Evolutionary conservation across 371 early-diverging fungal genomes (phyloP).

Genomic region (Spraguea lophii): DNA sequence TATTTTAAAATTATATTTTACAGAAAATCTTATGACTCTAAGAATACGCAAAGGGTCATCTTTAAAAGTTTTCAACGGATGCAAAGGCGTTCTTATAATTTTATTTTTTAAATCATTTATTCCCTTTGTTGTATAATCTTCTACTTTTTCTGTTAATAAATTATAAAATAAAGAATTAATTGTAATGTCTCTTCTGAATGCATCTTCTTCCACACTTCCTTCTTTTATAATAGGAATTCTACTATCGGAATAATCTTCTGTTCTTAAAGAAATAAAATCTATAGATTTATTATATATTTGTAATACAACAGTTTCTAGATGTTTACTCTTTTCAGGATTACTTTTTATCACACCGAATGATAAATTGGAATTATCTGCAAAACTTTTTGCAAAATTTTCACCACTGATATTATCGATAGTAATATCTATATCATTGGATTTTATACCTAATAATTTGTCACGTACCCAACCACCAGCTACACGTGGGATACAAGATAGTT

Average conservation of each 20-base stretch:
- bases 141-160: slow-evolving; percentile 60
- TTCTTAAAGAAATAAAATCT: slow-evolving; percentile 84
- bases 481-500: slow-evolving; percentile 45
- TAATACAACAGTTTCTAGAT: slow-evolving; percentile 84
- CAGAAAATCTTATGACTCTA: slow-evolving; percentile 78
- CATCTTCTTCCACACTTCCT: slow-evolving; percentile 83
- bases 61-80: slow-evolving; percentile 66
- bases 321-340: slow-evolving; percentile 89
- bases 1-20: slow-evolving; percentile 61
- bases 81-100: slow-evolving; percentile 61
- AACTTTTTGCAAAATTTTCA: slow-evolving; percentile 61
- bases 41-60: slow-evolving; percentile 93
- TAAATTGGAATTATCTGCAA: slow-evolving; percentile 29
- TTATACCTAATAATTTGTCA: slow-evolving; percentile 73
- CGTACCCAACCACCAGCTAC: slow-evolving; percentile 95
- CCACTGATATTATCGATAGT: slow-evolving; percentile 83
- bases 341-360: slow-evolving; percentile 59
- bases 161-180: slow-evolving; percentile 95
- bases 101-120: slow-evolving; percentile 37
- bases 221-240: slow-evolving; percentile 65
- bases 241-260: slow-evolving; percentile 64
- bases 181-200: slow-evolving; percentile 79
- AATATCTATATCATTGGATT: slow-evolving; percentile 76
- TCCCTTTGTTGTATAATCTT: slow-evolving; percentile 62
- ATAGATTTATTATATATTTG: slow-evolving; percentile 56